Base-by-base conservation (phyloP, 495 filamentous ascomycete genomes). In the Aspergillus homomorphus region DNA sequence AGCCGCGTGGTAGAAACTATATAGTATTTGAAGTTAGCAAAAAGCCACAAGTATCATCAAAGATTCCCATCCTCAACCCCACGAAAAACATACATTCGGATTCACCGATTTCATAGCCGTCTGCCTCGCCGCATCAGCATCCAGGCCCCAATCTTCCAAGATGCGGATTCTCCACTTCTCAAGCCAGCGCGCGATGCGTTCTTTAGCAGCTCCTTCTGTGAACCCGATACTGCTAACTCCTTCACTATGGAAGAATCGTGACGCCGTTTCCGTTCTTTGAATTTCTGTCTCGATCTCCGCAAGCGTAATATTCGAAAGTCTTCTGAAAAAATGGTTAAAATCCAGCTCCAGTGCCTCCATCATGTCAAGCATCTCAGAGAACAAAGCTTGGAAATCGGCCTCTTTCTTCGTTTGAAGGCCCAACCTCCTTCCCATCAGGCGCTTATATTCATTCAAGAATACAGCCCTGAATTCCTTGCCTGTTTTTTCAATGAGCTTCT, bases 261-360 rank as follows among this genome's bases (percentile, higher is more conserved):
- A 72, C 0, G 89, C 87, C 18, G 74, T 73, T 20, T 84, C 76
- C 53, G 75, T 77, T 49, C 87, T 73, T 56, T 80, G 66, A 19
- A 84, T 81, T 15, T 87, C 78, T 0, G 83, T 87, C 53, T 83
- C 79, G 9, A 95, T 45, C 14, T 85, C 78, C 1, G 73, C 67
- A 6, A 91, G 41, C 3, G 71, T 74, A 16, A 95, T 57, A 4
- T 71, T 61, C 10, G 84, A 84, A 0, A 98, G 76, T 5, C 86
- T 82, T 2, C 94, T 80, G 81, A 98, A 97, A 69, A 92, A 92
- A 59, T 91, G 88, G 65, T 93, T 88, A 76, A 95, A 98, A 69
- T 98, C 94, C 21, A 98, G 72, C 61, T 91, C 86, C 24, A 90
- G 71, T 3, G 80, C 78, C 65, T 96, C 89, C 64, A 98, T 77